Evolutionary conservation across 1,284 basidiomycete species (phyloP), one percentile per base, ranked within the genome.

Genomic region (Xerocomus alliaceus): DNA sequence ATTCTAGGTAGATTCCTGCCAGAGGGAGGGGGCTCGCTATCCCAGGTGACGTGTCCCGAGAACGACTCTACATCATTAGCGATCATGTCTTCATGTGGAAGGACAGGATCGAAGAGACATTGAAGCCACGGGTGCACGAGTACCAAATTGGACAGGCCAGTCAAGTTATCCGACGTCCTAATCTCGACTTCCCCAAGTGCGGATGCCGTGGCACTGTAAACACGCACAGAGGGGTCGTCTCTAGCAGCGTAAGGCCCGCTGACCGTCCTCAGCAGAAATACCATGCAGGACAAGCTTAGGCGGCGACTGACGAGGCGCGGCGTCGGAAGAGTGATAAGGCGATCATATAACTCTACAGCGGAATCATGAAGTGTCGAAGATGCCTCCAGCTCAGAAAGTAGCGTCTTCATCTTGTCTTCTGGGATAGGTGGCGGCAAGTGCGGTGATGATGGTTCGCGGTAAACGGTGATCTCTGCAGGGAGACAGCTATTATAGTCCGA

Each of bases 401-500:
- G 22, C 0, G 17, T 39, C 28, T 51, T 52, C 60, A 71, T 69
- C 32, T 67, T 31, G 9, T 47, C 50, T 7, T 65, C 54, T 4
- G 49, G 24, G 18, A 69, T 56, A 2, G 54, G 28, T 0, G 49
- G 47, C 4, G 69, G 66, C 4, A 69, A 3, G 20, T 69, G 58
- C 0, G 46, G 48, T 17, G 56, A 51, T 9, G 46, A 9, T 13
- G 58, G 22, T 13, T 68, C 54, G 35, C 22, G 55, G 31, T 68
- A 68, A 29, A 71, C 67, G 5, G 55, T 42, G 4, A 68, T 69
- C 17, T 68, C 67, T 0, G 65, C 55, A 34, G 67, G 67, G 20
- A 68, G 58, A n/a, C 67, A 71, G 12, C 65, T 70, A 29, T 68
- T 68, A 17, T 68, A 70, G 37, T 65, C 69, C 3, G 69, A 71